Conservation (phyloP, 192 early-diverging fungal genomes). For the Funneliformis mosseae region DNA sequence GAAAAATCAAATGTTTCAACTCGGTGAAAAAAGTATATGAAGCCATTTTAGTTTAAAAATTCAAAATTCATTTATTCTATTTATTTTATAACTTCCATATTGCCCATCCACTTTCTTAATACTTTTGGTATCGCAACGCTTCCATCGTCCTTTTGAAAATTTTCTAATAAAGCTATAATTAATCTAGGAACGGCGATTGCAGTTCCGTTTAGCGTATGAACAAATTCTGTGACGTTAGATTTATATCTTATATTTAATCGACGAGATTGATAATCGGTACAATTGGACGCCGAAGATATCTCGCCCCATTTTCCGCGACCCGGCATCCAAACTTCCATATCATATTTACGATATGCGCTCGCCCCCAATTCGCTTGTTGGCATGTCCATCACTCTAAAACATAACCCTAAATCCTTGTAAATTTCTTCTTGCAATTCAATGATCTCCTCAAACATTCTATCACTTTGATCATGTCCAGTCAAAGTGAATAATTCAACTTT, state of each 20-base stretch:
- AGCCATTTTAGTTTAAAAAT: constrained; percentile 35
- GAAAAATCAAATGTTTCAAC: constrained; percentile 58
- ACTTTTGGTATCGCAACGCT: constrained; percentile 68
- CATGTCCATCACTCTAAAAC: constrained; percentile 86
- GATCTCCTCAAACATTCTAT: constrained; percentile 71
- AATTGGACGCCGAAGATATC: constrained; percentile 89
- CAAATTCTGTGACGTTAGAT: constrained; percentile 62
- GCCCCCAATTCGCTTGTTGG: constrained; percentile 91
- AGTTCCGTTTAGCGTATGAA: constrained; percentile 91
- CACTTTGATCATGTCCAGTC: constrained; percentile 63
- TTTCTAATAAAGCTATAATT: constrained; percentile 86
- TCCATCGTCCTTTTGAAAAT: constrained; percentile 73
- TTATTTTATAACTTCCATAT: constrained; percentile 40
- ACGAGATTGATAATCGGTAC: constrained; percentile 92
- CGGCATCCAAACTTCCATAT: constrained; percentile 98
- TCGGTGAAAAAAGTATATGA: constrained; percentile 54
- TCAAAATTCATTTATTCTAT: background rate
- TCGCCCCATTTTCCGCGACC: constrained; percentile 81
- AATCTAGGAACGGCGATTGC: constrained; percentile 88
- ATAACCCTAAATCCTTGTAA: constrained; percentile 78
- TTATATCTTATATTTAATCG: constrained; percentile 76
- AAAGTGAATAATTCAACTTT: constrained; percentile 92
- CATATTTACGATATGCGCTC: constrained; percentile 87
- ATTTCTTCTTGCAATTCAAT: constrained; percentile 71
- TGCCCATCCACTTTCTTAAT: constrained; percentile 74